Percentiles rank a stretch among this genome's conserved stretches.
Conservation (phyloP, 495 filamentous ascomycete species). For the Trichoderma gamsii region DNA sequence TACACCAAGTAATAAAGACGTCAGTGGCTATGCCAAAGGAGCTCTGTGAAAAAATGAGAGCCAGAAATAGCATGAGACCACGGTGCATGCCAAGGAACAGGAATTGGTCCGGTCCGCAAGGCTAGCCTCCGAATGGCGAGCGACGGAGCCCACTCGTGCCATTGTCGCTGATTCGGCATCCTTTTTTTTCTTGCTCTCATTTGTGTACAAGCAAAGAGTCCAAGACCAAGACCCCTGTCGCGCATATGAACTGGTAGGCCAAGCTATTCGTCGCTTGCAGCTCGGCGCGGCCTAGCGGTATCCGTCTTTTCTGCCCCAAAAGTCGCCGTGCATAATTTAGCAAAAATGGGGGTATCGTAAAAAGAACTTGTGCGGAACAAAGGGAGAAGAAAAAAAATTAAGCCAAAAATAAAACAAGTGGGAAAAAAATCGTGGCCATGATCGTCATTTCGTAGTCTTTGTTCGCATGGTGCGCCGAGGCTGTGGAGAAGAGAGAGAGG, state of each 20-base stretch:
- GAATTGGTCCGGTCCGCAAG: not conserved
- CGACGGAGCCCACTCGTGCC: not conserved
- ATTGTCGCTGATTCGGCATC: not conserved
- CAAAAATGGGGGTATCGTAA: not conserved
- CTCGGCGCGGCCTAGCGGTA: constrained; percentile 7
- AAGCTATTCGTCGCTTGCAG: not conserved
- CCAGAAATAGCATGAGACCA: not conserved
- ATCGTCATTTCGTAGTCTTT: not conserved
- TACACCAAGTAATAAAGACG: not conserved
- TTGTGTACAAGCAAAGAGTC: not conserved
- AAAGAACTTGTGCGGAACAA: not conserved
- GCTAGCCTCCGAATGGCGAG: not conserved
- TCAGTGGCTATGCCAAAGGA: constrained; percentile 4
- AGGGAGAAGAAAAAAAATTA: not conserved
- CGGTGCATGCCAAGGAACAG: constrained; percentile 4
- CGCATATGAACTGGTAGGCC: not conserved
- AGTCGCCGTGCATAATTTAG: not conserved
- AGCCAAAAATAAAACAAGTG: not conserved
- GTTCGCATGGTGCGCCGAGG: not conserved
- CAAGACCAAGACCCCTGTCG: constrained; percentile 5
- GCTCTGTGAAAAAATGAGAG: not conserved
- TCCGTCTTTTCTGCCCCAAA: not conserved
- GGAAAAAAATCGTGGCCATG: not conserved
- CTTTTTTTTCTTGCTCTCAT: not conserved
- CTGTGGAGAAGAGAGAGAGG: not conserved